Conservation (phyloP, 177 flowering plant genomes). For the Vitis hybrid region DNA sequence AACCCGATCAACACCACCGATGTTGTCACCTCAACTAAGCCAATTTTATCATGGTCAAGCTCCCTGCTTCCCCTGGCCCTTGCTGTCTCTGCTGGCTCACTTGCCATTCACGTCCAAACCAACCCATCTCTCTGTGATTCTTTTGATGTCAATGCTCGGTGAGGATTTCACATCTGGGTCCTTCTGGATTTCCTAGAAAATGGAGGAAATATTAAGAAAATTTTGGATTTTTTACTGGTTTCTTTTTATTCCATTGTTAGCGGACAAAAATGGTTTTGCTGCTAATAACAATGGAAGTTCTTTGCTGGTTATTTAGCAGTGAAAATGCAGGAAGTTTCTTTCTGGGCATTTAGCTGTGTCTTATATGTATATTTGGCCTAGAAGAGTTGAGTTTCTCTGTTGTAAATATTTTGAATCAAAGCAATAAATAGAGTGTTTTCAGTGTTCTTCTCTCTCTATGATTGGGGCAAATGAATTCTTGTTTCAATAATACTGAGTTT, state of each 20-base stretch:
- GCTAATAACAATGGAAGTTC: too few relatives aligned
- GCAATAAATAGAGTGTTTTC: too few relatives aligned
- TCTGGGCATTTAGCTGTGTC: too few relatives aligned
- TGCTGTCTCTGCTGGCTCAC: conserved; percentile 60
- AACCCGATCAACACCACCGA: conserved; percentile 3
- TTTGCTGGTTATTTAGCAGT: too few relatives aligned
- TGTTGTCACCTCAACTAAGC: conserved; percentile 5
- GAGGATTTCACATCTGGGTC: neutral
- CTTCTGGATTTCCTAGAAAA: neutral
- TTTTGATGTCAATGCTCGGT: conserved; percentile 31
- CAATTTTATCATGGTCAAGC: conserved; percentile 25
- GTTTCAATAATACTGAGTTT: neutral
- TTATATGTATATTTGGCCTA: too few relatives aligned
- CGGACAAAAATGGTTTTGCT: too few relatives aligned
- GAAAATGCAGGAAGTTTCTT: too few relatives aligned
- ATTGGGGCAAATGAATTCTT: neutral
- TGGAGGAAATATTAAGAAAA: neutral
- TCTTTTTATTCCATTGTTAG: conserved; percentile 1
- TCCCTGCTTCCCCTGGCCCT: conserved; percentile 58
- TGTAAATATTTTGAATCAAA: too few relatives aligned
- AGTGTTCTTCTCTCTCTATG: too few relatives aligned
- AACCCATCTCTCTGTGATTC: conserved; percentile 54
- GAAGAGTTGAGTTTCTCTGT: too few relatives aligned
- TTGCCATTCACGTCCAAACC: conserved; percentile 26
- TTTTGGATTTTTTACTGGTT: too few relatives aligned